Percentiles rank a stretch among this genome's conserved stretches.
Evolutionary conservation across 2,329 filamentous ascomycete species (phyloP).

Genomic region (Fusarium sambucinum): DNA sequence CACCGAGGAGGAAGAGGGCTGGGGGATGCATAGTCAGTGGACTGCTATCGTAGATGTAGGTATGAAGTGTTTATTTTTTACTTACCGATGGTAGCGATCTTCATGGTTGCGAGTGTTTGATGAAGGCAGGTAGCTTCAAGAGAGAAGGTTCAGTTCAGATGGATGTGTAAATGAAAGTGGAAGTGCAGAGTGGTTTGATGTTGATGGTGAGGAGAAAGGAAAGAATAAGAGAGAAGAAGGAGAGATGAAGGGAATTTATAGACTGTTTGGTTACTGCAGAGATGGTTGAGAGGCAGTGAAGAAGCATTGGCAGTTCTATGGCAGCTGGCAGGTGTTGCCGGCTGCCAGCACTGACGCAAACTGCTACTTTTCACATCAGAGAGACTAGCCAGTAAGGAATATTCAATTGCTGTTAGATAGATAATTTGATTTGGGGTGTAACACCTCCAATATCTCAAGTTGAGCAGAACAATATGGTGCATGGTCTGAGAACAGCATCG

Average conservation of each 20-base stretch:
- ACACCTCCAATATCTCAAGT: neutral
- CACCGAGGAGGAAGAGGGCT: conserved; percentile 13
- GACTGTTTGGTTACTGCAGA: neutral
- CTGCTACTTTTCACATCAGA: too few relatives aligned
- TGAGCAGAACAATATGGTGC: neutral
- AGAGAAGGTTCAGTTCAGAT: neutral
- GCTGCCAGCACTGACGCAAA: neutral
- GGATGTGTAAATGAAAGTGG: neutral
- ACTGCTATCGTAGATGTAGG: accelerated
- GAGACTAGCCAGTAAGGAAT: neutral
- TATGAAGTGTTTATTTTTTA: neutral
- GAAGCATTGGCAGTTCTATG: neutral
- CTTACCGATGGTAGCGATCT: conserved; percentile 14
- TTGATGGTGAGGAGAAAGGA: neutral
- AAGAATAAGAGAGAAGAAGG: neutral
- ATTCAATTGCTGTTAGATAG: too few relatives aligned
- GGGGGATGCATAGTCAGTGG: neutral
- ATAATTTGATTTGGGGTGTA: neutral
- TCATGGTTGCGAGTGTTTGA: neutral
- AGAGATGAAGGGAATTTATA: neutral
- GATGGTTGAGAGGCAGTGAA: neutral
- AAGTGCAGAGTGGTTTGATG: neutral
- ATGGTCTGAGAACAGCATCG: neutral
- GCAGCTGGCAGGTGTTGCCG: neutral
- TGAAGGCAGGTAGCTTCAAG: neutral